Evolutionary conservation across 441 rosid species (phyloP).

Genomic region (Euphorbia celastroides): DNA sequence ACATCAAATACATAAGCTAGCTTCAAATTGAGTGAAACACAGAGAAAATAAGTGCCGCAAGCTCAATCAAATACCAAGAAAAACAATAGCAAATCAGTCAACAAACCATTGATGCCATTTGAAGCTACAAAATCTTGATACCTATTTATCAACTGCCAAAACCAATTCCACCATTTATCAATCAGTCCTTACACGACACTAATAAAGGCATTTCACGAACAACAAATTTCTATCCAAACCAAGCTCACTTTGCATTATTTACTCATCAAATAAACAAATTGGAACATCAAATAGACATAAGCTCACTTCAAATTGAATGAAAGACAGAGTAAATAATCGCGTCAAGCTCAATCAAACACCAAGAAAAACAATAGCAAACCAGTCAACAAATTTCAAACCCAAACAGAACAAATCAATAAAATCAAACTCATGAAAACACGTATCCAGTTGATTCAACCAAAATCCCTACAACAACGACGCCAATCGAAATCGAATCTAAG

Average conservation of each 20-base stretch:
- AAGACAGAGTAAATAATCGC: neutral
- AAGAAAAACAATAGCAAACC: conserved; percentile 21
- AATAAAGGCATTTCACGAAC: no score
- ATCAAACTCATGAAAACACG: conserved; percentile 19
- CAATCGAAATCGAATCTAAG: conserved; percentile 21
- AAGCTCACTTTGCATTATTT: conserved; percentile 20
- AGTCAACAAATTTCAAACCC: conserved; percentile 15
- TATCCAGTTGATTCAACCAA: conserved; percentile 21
- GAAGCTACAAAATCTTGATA: conserved; percentile 18
- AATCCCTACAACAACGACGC: neutral
- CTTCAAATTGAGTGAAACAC: conserved; percentile 1
- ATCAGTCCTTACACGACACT: conserved; percentile 6
- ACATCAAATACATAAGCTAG: neutral
- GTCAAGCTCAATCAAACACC: conserved; percentile 17
- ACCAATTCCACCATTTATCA: conserved; percentile 12
- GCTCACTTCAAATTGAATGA: conserved; percentile 2
- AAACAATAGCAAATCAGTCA: conserved; percentile 23
- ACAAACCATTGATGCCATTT: conserved; percentile 44
- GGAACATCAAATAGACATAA: neutral
- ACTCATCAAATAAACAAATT: no score
- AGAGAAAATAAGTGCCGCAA: neutral
- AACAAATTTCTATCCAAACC: conserved; percentile 8
- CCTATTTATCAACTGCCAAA: conserved; percentile 17
- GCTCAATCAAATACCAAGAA: conserved; percentile 13
- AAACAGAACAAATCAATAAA: conserved; percentile 11